These are phyloP conservation scores for Mortierella sp. DNA, from an alignment of 371 early-diverging fungal genomes.

Conservation along the genomic window DNA sequence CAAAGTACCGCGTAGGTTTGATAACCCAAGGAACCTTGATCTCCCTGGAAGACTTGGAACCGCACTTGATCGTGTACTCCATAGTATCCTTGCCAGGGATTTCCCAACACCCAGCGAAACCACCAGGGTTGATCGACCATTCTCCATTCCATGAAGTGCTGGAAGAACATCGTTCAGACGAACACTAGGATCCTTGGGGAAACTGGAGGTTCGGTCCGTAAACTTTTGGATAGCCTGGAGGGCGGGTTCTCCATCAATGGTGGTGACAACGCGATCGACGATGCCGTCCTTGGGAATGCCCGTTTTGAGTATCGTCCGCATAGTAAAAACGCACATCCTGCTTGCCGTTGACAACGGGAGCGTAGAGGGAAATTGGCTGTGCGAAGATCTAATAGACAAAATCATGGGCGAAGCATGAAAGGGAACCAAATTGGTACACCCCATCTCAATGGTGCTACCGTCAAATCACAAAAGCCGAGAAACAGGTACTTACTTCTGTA, in stretches of 20 bases:
- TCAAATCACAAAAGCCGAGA: neutral
- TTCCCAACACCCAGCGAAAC: conserved; percentile 30
- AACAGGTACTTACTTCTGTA: conserved; percentile 30
- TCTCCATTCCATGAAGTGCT: conserved; percentile 17
- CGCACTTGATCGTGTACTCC: conserved; percentile 39
- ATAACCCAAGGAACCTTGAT: conserved; percentile 34
- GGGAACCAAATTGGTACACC: too few relatives aligned
- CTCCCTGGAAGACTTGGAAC: conserved; percentile 3
- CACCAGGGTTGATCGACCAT: conserved; percentile 38
- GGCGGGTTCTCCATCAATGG: conserved; percentile 53
- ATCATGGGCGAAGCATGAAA: too few relatives aligned
- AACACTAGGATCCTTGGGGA: conserved; percentile 54
- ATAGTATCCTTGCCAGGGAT: conserved; percentile 24
- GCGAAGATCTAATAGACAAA: conserved; percentile 10
- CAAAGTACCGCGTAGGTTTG: conserved; percentile 10
- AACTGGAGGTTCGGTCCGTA: conserved; percentile 35
- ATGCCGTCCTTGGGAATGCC: conserved; percentile 38
- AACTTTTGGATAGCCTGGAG: conserved; percentile 49
- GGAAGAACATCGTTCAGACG: conserved; percentile 54
- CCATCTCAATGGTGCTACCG: neutral
- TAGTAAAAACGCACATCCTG: conserved; percentile 41
- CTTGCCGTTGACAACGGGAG: conserved; percentile 42
- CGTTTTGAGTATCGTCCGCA: conserved; percentile 27
- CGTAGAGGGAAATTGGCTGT: conserved; percentile 49
- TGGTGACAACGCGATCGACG: conserved; percentile 39